Percentiles rank a stretch among this genome's conserved stretches.
Conservation (phyloP, 2,329 filamentous ascomycete species). For the Biscogniauxia marginata region DNA sequence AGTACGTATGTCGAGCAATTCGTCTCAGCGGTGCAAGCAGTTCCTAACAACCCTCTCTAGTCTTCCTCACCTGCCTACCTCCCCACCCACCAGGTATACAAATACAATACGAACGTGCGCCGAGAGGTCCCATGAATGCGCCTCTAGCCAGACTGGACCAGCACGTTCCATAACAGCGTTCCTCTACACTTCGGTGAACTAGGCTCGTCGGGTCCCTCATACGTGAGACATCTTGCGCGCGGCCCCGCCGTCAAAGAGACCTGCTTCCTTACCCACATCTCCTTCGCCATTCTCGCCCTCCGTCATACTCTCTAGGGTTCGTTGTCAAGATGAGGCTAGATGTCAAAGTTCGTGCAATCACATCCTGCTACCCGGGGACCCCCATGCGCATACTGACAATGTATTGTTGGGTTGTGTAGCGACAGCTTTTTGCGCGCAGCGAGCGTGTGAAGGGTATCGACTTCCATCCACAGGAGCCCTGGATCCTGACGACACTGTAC, state of each 20-base stretch:
- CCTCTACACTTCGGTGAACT: no score
- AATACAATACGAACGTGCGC: no score
- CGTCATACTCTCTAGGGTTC: neutral
- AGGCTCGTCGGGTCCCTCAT: neutral
- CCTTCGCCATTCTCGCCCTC: neutral
- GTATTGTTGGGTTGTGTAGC: constrained; percentile 47
- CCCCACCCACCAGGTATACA: neutral
- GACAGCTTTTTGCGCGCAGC: constrained; percentile 81
- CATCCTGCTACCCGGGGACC: neutral
- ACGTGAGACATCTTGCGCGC: no score
- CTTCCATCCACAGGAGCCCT: constrained; percentile 95
- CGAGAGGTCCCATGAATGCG: neutral
- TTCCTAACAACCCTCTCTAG: neutral
- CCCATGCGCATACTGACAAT: neutral
- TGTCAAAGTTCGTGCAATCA: constrained; percentile 5
- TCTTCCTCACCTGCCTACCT: neutral
- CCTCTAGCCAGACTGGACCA: neutral
- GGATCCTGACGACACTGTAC: constrained; percentile 94
- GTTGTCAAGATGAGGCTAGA: constrained; percentile 9
- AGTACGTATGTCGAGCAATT: neutral
- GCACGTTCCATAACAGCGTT: neutral
- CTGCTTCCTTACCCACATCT: neutral
- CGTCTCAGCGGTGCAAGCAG: neutral
- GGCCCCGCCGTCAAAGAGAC: neutral
- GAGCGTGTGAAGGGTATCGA: constrained; percentile 96